These are phyloP conservation scores for Leptodermis oblonga DNA, from an alignment of 257 asterid species.

Conservation along the genomic window DNA sequence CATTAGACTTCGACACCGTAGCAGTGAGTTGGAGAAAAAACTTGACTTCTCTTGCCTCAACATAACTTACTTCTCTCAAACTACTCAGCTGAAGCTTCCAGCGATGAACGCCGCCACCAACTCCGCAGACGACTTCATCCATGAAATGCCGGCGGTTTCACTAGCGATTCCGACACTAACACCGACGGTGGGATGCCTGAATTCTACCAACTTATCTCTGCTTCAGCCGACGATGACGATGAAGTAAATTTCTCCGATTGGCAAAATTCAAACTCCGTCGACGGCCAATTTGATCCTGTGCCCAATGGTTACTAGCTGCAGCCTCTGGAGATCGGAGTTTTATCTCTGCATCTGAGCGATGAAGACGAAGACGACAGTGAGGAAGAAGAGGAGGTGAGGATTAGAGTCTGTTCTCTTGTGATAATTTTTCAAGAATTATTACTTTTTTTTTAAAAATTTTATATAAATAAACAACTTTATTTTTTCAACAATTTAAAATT, in stretches of 20 bases:
- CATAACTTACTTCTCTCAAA: no score
- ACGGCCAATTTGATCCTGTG: slow-evolving; percentile 24
- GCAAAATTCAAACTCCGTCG: slow-evolving; percentile 11
- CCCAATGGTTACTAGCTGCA: slow-evolving; percentile 49
- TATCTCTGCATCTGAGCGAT: slow-evolving; percentile 57
- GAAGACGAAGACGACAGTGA: slow-evolving; percentile 18
- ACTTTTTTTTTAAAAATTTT: no score
- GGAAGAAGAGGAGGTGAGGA: slow-evolving; percentile 28
- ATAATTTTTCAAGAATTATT: no score
- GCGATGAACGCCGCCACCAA: slow-evolving; percentile 17
- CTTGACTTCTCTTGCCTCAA: slow-evolving; percentile 41
- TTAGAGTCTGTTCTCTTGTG: no score
- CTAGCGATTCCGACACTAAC: slow-evolving; percentile 61
- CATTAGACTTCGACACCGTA: no score
- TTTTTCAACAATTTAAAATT: no score
- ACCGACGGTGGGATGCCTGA: slow-evolving; percentile 46
- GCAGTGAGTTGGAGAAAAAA: no score
- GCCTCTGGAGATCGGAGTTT: slow-evolving; percentile 40
- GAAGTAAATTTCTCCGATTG: slow-evolving; percentile 25
- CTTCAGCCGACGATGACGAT: slow-evolving; percentile 31
- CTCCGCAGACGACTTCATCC: slow-evolving; percentile 5
- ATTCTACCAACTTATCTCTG: slow-evolving; percentile 64
- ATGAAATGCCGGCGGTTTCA: slow-evolving; percentile 32
- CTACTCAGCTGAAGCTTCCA: background rate
- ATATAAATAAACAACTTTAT: no score